Evolutionary conservation across 78 protist genomes (phyloP).

Genomic region (Tieghemostelium lacteum): DNA sequence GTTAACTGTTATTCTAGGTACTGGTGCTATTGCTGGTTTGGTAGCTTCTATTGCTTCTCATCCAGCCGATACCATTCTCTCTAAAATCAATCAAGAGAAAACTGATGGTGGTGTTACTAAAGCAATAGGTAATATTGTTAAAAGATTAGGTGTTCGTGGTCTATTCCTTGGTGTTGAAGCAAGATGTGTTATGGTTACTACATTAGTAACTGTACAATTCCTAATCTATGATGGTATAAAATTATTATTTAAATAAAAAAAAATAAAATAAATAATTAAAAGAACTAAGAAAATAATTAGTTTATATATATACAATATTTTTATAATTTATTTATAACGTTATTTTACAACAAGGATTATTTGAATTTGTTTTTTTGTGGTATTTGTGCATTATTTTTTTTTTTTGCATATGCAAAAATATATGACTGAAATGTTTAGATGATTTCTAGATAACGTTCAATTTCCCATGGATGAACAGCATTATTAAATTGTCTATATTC

Average conservation of each 20-base stretch:
- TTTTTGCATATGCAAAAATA: too few relatives aligned
- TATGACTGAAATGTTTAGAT: too few relatives aligned
- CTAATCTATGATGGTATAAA: conserved; percentile 64
- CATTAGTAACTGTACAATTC: conserved; percentile 70
- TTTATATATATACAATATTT: too few relatives aligned
- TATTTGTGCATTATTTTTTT: neutral
- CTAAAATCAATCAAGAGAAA: conserved; percentile 79
- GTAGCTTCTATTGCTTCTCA: conserved; percentile 94
- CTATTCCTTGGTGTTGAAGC: conserved; percentile 65
- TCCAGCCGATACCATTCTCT: conserved; percentile 94
- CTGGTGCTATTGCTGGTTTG: conserved; percentile 95
- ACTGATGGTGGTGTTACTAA: conserved; percentile 65
- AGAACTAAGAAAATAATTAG: neutral
- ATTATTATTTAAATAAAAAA: conserved; percentile 41
- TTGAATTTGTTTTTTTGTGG: neutral
- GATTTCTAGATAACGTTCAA: conserved; percentile 77
- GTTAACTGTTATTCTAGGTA: conserved; percentile 86
- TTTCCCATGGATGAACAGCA: conserved; percentile 79
- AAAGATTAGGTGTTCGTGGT: conserved; percentile 60
- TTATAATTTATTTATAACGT: too few relatives aligned
- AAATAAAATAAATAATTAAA: neutral
- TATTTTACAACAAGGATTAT: neutral
- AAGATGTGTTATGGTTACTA: conserved; percentile 77
- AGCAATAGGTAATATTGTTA: conserved; percentile 65
- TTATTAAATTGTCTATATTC: conserved; percentile 76